Evolutionary conservation across 441 rosid genomes (phyloP), one percentile per base, ranked within the genome.

Genomic region (Theobroma grandiflorum): DNA sequence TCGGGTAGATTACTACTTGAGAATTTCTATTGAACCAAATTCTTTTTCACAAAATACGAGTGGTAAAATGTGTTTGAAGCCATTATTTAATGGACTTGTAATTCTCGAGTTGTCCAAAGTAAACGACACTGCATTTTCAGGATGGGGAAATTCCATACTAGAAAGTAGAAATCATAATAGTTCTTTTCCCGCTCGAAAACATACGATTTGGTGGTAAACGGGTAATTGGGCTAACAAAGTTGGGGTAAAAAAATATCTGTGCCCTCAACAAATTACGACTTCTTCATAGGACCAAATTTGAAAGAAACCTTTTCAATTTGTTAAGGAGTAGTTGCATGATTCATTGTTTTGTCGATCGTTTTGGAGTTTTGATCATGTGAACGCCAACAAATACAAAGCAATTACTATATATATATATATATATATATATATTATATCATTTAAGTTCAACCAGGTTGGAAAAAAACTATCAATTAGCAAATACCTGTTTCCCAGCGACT

Each of bases 401-500:
- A 40, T 40, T 26, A 26, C 1, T 26, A 26, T 26, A 26, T 26
- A 26, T 1, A 26, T 26, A 26, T 26, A 26, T 26, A n/a, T n/a
- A n/a, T n/a, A n/a, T 26, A 26, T 26, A 26, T 26, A 26, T 1
- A 26, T 26, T n/a, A 26, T 26, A 26, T 26, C 3, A 49, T 49
- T 15, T 52, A 52, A 11, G 53, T 52, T 14, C 52, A 47, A 10
- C 52, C n/a, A 52, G 5, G 6, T 18, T 18, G 22, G 59, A 55
- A 18, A 5, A 4, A 57, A 16, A n/a, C 18, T 6, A 20, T 20
- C 14, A 22, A 58, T n/a, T 2, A 12, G 45, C 18, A 73, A n/a
- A 22, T 79, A 91, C 93, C 81, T 89, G 61, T 92, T 91, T 61
- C 95, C 95, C 1, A 86, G 79, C 6, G 59, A 33, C 11, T 52